Base-by-base conservation (phyloP, 345 rosid genomes). In the Eucalyptus erythrocorys region DNA sequence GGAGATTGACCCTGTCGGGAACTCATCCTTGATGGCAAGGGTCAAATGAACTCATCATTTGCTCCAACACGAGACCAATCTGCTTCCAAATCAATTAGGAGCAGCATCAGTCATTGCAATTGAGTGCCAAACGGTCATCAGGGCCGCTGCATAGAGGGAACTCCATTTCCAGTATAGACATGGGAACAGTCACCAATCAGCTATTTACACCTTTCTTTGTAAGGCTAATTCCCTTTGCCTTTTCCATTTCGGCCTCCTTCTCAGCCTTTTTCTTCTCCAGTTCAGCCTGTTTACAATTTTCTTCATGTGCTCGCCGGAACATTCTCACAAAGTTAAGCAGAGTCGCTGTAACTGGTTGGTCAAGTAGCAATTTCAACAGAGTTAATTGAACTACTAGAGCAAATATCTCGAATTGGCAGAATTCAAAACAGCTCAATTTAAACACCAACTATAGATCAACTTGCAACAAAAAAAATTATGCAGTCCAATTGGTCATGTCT, bases 281-380 rank as follows among this genome's bases (percentile, higher is more conserved):
- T 92, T 98, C 99, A 16, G 93, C 97, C 93, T 95, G 97, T 89
- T 98, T 98, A 88, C 92, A 17, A 88, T 97, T 98, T 92, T 98
- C 99, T 88, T 98, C 99, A 84, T 97, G 99, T 85, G 99, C 98
- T 94, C 93, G 96, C 88, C 96, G 96, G 80, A 98, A 98, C 93
- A 97, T 89, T 91, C 93, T 94, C 93, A 94, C 95, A 92, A 98
- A 98, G 90, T 94, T 98, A 88, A 95, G 91, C 84, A 98, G 95
- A 55, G 99, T 98, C 22, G 97, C 93, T 84, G 93, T 95, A 90
- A 98, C 99, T 98, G 99, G 92, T 93, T 47, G 85, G 34, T 40
- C 34, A 87, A 26, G 85, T n/a, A 57, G 32, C 55, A 47, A 50
- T 76, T 76, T 76, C 37, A 76, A 71, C 81, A 76, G 30, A 40